Percentiles rank a stretch among this genome's conserved stretches.
phyloP scores from a whole-genome alignment of 2,329 filamentous ascomycete species.

The Fonsecaea pugnacius region DNA sequence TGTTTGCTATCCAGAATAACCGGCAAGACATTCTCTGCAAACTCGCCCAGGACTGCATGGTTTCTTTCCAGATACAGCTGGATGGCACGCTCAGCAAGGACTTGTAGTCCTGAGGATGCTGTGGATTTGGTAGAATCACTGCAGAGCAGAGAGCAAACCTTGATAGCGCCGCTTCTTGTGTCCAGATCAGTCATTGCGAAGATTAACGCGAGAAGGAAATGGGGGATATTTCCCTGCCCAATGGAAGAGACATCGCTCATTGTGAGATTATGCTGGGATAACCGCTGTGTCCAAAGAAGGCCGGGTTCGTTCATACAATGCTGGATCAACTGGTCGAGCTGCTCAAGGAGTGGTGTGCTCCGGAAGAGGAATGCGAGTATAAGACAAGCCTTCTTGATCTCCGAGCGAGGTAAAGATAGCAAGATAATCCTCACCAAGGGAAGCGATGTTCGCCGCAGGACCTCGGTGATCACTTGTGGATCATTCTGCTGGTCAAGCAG shows the following conservation, averaged over 20 bases:
- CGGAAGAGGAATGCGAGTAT: slow-evolving; percentile 32
- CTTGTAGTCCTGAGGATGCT: slow-evolving; percentile 2
- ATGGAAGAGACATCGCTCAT: slow-evolving; percentile 15
- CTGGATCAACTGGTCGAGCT: slow-evolving; percentile 20
- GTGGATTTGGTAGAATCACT: slow-evolving; percentile 2
- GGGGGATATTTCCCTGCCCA: slow-evolving; percentile 16
- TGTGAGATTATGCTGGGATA: slow-evolving; percentile 22
- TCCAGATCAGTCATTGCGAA: slow-evolving; percentile 35
- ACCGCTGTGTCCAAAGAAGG: slow-evolving; percentile 21
- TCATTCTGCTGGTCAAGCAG: slow-evolving; percentile 40
- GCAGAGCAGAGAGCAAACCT: slow-evolving; percentile 34
- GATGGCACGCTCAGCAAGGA: slow-evolving; percentile 22
- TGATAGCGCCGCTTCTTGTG: slow-evolving; percentile 35
- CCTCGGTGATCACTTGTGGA: slow-evolving; percentile 9
- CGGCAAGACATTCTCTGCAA: slow-evolving; percentile 36
- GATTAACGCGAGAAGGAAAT: slow-evolving; percentile 32
- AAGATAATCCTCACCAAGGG: slow-evolving; percentile 32
- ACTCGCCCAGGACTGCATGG: slow-evolving; percentile 28
- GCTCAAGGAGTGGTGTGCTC: slow-evolving; percentile 24
- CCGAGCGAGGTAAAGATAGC: slow-evolving; percentile 28
- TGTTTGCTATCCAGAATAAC: slow-evolving; percentile 29
- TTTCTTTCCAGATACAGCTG: slow-evolving; percentile 32
- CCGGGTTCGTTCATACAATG: slow-evolving; percentile 16
- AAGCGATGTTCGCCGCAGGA: slow-evolving; percentile 21
- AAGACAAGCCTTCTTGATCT: slow-evolving; percentile 36